These are phyloP conservation scores for Parsonsia alboflavescens DNA, from an alignment of 257 asterid genomes.

Conservation along the genomic window DNA sequence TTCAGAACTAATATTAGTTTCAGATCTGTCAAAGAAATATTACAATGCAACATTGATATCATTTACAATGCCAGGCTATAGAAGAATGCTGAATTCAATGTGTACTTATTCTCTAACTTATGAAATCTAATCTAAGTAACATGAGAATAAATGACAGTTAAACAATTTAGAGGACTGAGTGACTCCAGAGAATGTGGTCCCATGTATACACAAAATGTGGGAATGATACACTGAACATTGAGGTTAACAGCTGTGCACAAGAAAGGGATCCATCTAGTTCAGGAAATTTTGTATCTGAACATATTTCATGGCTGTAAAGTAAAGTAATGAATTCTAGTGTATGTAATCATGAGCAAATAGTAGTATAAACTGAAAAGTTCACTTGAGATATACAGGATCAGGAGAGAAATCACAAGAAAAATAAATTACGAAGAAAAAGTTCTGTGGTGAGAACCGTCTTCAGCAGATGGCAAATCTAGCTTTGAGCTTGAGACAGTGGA, in stretches of 20 bases:
- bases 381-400: background rate
- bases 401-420: background rate
- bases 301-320: background rate
- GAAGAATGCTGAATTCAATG: background rate
- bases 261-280: background rate
- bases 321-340: background rate
- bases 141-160: background rate
- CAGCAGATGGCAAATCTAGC: slow-evolving; percentile 43
- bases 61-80: background rate
- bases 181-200: background rate
- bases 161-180: background rate
- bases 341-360: background rate
- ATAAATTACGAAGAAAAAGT: background rate
- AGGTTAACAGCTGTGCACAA: background rate
- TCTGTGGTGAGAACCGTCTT: slow-evolving; percentile 45
- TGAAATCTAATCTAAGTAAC: background rate
- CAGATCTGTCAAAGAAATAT: background rate
- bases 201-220: background rate
- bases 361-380: background rate
- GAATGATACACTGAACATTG: background rate
- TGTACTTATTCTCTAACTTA: background rate
- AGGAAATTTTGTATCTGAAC: background rate
- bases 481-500: slow-evolving; percentile 80
- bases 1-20: background rate
- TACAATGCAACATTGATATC: background rate